These are phyloP conservation scores for Crepidotus variabilis DNA, from an alignment of 768 basidiomycete genomes.

Conservation along the genomic window DNA sequence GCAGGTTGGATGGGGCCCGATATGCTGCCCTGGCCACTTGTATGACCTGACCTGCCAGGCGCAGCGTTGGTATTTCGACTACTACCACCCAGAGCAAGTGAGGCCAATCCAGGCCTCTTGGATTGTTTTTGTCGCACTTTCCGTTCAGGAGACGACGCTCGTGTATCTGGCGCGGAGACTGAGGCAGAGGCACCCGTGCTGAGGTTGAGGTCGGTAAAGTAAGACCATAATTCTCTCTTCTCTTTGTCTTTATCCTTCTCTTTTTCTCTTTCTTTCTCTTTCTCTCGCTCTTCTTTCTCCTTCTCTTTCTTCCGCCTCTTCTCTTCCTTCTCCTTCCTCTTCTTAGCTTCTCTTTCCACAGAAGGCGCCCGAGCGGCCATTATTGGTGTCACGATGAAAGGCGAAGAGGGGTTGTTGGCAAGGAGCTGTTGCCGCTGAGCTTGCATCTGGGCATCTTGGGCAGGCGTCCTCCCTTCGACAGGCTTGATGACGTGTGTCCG, in stretches of 20 bases:
- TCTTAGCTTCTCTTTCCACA: not conserved
- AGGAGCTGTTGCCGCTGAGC: not conserved
- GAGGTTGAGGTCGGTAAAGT: slow-evolving; percentile 12
- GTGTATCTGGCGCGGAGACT: slow-evolving; percentile 11
- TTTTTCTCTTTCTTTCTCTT: not conserved
- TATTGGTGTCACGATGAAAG: too few relatives aligned
- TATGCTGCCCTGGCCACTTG: not conserved
- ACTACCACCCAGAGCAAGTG: slow-evolving; percentile 13
- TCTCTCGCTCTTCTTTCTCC: slow-evolving; percentile 5
- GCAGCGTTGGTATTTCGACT: slow-evolving; percentile 7
- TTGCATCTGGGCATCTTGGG: slow-evolving; percentile 16
- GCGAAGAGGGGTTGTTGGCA: not conserved
- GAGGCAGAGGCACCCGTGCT: slow-evolving; percentile 7
- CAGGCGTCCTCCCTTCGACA: slow-evolving; percentile 4
- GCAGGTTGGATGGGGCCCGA: slow-evolving; percentile 5
- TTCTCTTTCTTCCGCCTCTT: slow-evolving; percentile 10
- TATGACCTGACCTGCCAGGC: not conserved
- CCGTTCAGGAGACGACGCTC: slow-evolving; percentile 20
- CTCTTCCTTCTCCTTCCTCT: not conserved
- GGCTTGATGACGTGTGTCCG: not conserved
- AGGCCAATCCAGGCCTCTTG: slow-evolving; percentile 16
- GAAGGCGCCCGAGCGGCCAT: too few relatives aligned
- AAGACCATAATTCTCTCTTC: slow-evolving; percentile 11
- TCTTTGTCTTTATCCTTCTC: not conserved
- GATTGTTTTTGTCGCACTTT: slow-evolving; percentile 20